Percentiles rank a stretch among this genome's conserved stretches.
These are phyloP conservation scores for Ichthyophthirius multifiliis DNA, from an alignment of 169 alveolate genomes.

Conservation along the genomic window DNA sequence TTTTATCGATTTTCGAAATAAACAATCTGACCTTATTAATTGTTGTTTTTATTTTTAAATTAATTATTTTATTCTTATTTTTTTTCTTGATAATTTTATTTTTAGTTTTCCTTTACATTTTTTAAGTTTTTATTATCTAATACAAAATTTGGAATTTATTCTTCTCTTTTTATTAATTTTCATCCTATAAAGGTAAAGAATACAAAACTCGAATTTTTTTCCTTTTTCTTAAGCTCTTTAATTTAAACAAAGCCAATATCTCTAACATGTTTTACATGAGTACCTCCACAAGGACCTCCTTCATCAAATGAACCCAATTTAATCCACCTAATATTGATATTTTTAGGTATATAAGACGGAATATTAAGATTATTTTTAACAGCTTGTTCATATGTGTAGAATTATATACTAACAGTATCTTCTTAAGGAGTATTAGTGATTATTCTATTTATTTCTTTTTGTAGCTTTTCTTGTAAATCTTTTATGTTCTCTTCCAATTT, in stretches of 20 bases:
- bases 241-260: no score
- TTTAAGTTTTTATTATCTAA: no score
- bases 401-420: conserved; percentile 29
- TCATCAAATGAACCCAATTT: conserved; percentile 50
- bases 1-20: conserved; percentile 64
- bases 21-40: conserved; percentile 66
- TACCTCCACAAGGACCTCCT: conserved; percentile 87
- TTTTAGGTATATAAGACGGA: conserved; percentile 63
- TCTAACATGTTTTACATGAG: conserved; percentile 69
- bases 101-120: no score
- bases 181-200: no score
- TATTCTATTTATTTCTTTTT: conserved; percentile 25
- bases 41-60: no score
- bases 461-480: conserved; percentile 22
- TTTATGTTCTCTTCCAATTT: conserved; percentile 46
- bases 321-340: conserved; percentile 49
- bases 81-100: no score
- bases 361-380: conserved; percentile 41
- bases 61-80: no score
- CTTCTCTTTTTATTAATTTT: no score
- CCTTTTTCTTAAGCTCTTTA: no score
- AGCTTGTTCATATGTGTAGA: conserved; percentile 57
- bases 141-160: no score
- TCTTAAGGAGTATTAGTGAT: conserved; percentile 43
- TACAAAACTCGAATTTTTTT: no score